Conservation (phyloP, 345 rosid genomes). For the Pistacia vera region DNA sequence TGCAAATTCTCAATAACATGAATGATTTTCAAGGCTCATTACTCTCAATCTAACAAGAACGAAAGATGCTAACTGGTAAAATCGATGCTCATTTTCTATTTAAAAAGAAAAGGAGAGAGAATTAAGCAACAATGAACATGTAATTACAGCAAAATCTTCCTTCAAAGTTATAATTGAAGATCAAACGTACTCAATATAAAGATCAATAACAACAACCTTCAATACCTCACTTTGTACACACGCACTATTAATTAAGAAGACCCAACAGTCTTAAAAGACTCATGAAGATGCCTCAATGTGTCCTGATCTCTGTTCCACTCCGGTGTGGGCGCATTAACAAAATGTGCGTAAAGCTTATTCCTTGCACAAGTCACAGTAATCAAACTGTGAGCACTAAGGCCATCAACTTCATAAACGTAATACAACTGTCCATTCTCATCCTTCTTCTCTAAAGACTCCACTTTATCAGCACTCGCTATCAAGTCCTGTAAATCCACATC, state of each 20-base stretch:
- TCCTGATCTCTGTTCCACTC: constrained; percentile 88
- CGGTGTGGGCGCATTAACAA: constrained; percentile 77
- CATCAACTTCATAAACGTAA: constrained; percentile 82
- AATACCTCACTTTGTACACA: background rate
- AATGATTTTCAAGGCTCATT: background rate
- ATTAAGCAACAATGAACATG: background rate
- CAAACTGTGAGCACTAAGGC: constrained; percentile 67
- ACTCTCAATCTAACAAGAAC: too few relatives aligned
- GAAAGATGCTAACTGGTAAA: too few relatives aligned
- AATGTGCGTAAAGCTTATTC: constrained; percentile 90
- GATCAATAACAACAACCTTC: background rate
- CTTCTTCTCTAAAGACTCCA: constrained; percentile 62
- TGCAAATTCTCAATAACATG: background rate
- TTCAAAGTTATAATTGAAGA: background rate
- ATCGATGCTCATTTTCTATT: too few relatives aligned
- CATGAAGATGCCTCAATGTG: constrained; percentile 75
- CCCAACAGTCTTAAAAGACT: constrained; percentile 78
- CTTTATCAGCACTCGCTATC: constrained; percentile 69
- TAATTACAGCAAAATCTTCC: constrained; percentile 3
- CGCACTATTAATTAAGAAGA: constrained; percentile 4
- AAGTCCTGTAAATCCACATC: constrained; percentile 86
- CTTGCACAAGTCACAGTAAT: constrained; percentile 84
- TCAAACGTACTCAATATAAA: background rate
- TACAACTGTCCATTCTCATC: constrained; percentile 74
- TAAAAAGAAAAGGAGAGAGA: too few relatives aligned